phyloP scores from a whole-genome alignment of 116 monocot species.

The Cymodocea nodosa region DNA sequence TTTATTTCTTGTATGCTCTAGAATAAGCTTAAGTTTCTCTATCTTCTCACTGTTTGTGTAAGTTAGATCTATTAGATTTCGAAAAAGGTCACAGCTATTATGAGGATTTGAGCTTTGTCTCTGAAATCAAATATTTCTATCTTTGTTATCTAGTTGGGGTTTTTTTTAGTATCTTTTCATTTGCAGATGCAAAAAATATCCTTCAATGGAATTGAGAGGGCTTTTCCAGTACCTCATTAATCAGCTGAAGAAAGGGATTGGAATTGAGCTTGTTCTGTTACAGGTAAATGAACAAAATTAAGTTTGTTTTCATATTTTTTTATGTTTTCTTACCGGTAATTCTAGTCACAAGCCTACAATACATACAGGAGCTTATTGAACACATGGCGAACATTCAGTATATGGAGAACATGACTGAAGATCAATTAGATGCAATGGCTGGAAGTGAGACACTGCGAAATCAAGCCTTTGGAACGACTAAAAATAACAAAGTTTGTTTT shows the following conservation, averaged over 20 bases:
- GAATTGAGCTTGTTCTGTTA: conserved; percentile 85
- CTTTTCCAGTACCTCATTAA: conserved; percentile 98
- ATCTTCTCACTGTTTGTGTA: no score
- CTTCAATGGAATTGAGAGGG: conserved; percentile 91
- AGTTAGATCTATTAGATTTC: no score
- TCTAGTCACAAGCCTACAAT: background rate
- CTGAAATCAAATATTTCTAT: no score
- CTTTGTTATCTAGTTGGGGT: no score
- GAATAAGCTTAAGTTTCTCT: no score
- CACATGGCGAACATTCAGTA: conserved; percentile 98
- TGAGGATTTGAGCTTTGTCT: no score
- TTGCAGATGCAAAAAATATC: conserved; percentile 91
- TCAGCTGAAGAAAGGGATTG: conserved; percentile 75
- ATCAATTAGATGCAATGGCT: conserved; percentile 96
- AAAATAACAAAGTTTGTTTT: conserved; percentile 65
- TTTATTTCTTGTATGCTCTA: no score
- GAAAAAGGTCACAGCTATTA: no score
- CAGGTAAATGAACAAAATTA: conserved; percentile 34
- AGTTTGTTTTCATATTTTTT: background rate
- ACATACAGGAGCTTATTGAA: conserved; percentile 76
- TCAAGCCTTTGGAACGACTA: conserved; percentile 76
- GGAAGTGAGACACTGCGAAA: conserved; percentile 87
- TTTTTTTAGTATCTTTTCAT: background rate
- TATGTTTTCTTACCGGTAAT: background rate
- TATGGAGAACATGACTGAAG: conserved; percentile 98